Evolutionary conservation across 75 land plant genomes (phyloP).

Genomic region (Adiantum capillusveneris): DNA sequence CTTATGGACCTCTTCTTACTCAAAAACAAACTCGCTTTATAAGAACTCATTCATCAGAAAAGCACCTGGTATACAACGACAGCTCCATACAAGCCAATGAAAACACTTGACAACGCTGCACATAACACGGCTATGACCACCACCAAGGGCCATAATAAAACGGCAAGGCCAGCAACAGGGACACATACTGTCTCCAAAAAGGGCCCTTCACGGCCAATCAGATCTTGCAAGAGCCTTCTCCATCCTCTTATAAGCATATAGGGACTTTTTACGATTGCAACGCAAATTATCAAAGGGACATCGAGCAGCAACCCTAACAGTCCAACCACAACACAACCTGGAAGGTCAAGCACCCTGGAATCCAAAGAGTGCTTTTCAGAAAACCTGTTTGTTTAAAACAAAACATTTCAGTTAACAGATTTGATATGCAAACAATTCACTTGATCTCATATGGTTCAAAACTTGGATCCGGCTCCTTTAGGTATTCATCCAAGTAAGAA

Average conservation of each 20-base stretch:
- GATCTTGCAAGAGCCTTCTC: slow-evolving; percentile 65
- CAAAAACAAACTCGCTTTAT: too few species aligned
- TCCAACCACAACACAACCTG: slow-evolving; percentile 44
- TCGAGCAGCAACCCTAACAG: slow-evolving; percentile 59
- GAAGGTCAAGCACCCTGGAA: slow-evolving; percentile 54
- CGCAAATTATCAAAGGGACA: slow-evolving; percentile 44
- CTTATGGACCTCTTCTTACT: too few species aligned
- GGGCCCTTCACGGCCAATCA: slow-evolving; percentile 78
- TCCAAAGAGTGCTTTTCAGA: neutral
- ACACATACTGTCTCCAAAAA: slow-evolving; percentile 92
- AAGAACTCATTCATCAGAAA: neutral
- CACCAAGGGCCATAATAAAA: slow-evolving; percentile 85
- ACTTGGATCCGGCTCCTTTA: slow-evolving; percentile 31
- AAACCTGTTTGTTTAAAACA: too few species aligned
- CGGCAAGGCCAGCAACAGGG: slow-evolving; percentile 94
- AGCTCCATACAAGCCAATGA: slow-evolving; percentile 74
- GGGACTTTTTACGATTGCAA: slow-evolving; percentile 74
- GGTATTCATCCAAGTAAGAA: slow-evolving; percentile 72
- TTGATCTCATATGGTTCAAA: slow-evolving; percentile 61
- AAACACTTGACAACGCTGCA: slow-evolving; percentile 54
- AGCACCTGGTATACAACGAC: slow-evolving; percentile 78
- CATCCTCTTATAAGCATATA: slow-evolving; percentile 92
- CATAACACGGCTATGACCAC: slow-evolving; percentile 60
- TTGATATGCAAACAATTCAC: slow-evolving; percentile 35
- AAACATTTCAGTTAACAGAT: too few species aligned